phyloP scores from a whole-genome alignment of 2,329 filamentous ascomycete genomes.

The Fusarium lyarnte region DNA sequence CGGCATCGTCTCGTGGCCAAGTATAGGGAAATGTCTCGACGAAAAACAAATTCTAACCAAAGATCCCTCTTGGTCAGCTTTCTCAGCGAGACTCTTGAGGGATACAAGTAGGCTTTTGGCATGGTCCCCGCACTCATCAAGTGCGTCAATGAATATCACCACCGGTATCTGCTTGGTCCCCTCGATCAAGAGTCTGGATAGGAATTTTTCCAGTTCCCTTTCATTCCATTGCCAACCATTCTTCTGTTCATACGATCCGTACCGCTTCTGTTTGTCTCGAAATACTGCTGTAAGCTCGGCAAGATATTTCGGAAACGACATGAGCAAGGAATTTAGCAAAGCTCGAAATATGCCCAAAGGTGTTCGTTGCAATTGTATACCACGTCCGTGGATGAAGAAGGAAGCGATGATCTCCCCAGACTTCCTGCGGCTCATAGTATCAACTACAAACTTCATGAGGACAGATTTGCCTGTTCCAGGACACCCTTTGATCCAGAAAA shows the following conservation, averaged over 20 bases:
- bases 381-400: neutral
- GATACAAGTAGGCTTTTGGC: neutral
- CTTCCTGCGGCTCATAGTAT: neutral
- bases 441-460: neutral
- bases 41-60: neutral
- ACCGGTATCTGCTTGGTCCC: neutral
- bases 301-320: neutral
- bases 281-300: neutral
- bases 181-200: neutral
- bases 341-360: neutral
- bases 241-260: neutral
- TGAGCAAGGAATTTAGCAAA: neutral
- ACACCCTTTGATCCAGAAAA: neutral
- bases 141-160: neutral
- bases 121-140: neutral
- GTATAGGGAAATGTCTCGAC: neutral
- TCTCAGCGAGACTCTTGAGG: neutral
- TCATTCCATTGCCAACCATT: neutral
- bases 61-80: fast-evolving
- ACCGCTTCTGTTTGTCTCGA: neutral
- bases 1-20: neutral
- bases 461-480: constrained; percentile 1
- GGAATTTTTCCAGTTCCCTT: neutral
- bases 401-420: neutral
- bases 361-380: fast-evolving